Evolutionary conservation across 1,139 yeast genomes (phyloP).

Genomic region (Nakaseomyces kungkrabaensis): DNA sequence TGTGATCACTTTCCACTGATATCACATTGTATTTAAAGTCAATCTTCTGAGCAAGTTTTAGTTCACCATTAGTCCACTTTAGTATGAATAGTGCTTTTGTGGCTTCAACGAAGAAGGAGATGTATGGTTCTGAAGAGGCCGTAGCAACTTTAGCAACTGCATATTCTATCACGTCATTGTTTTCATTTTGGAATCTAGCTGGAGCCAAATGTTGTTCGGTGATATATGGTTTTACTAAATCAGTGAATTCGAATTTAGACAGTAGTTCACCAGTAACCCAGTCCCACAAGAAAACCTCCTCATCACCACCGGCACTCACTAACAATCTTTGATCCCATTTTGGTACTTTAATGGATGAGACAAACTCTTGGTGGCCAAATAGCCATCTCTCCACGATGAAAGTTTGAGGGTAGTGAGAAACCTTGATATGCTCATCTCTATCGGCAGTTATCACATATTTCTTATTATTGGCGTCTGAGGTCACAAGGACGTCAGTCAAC

Average conservation of each 20-base stretch:
- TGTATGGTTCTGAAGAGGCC: conserved; percentile 23
- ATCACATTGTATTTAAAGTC: conserved; percentile 30
- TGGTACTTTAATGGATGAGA: conserved; percentile 52
- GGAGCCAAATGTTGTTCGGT: conserved; percentile 58
- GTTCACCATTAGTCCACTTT: conserved; percentile 21
- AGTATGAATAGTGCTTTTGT: conserved; percentile 44
- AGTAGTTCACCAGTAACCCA: conserved; percentile 49
- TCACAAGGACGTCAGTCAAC: conserved; percentile 64
- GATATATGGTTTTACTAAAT: conserved; percentile 40
- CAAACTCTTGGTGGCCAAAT: conserved; percentile 80
- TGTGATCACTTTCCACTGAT: conserved; percentile 28
- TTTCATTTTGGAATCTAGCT: conserved; percentile 50
- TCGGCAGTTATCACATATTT: conserved; percentile 70
- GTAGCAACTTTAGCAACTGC: conserved; percentile 42
- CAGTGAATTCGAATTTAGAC: conserved; percentile 41
- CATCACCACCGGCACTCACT: conserved; percentile 89
- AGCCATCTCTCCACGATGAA: conserved; percentile 72
- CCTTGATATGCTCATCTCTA: conserved; percentile 90
- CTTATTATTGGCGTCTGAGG: conserved; percentile 32
- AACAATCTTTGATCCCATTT: conserved; percentile 40
- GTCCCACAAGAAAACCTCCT: conserved; percentile 64
- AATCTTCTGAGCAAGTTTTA: conserved; percentile 28
- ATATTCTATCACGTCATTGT: conserved; percentile 40
- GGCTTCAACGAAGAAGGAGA: conserved; percentile 46
- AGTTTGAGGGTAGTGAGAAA: conserved; percentile 74